Conservation (phyloP, 2,329 filamentous ascomycete genomes). For the Scytalidium lignicola region DNA sequence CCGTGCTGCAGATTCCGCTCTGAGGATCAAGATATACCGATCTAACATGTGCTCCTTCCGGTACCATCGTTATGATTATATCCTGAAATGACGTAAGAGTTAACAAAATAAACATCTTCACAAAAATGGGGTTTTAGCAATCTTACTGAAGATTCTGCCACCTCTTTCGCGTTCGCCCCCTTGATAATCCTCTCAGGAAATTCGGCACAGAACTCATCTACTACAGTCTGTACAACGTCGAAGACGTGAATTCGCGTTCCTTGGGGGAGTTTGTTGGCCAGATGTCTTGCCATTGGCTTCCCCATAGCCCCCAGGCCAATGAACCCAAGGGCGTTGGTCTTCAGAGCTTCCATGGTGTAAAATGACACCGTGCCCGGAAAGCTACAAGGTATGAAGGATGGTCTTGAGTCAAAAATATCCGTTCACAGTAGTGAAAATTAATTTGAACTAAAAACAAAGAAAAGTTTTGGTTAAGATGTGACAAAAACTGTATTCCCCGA, state of each 20-base stretch:
- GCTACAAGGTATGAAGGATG: too few relatives aligned
- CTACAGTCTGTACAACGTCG: slow-evolving; percentile 54
- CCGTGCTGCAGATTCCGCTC: slow-evolving; percentile 45
- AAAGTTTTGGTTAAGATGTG: too few relatives aligned
- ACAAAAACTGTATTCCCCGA: too few relatives aligned
- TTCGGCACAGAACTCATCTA: slow-evolving; percentile 50
- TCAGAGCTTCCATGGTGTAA: too few relatives aligned
- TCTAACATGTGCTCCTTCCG: slow-evolving; percentile 62
- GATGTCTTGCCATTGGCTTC: slow-evolving; percentile 64
- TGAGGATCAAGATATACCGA: slow-evolving; percentile 47
- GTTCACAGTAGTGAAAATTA: too few relatives aligned
- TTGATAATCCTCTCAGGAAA: slow-evolving; percentile 41
- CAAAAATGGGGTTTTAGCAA: slow-evolving; percentile 22
- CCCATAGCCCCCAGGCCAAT: slow-evolving; percentile 45
- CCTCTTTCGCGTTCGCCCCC: slow-evolving; percentile 50
- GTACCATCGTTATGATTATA: slow-evolving; percentile 63
- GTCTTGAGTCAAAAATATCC: too few relatives aligned
- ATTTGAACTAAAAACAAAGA: too few relatives aligned
- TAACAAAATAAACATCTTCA: background rate
- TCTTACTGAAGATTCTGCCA: slow-evolving; percentile 58
- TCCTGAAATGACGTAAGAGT: slow-evolving; percentile 38
- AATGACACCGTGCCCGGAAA: too few relatives aligned
- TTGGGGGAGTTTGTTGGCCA: slow-evolving; percentile 55
- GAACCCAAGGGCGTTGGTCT: slow-evolving; percentile 34
- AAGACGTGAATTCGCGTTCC: slow-evolving; percentile 55